Evolutionary conservation across 2,329 filamentous ascomycete genomes (phyloP).

Genomic region (Fusarium drepaniforme): DNA sequence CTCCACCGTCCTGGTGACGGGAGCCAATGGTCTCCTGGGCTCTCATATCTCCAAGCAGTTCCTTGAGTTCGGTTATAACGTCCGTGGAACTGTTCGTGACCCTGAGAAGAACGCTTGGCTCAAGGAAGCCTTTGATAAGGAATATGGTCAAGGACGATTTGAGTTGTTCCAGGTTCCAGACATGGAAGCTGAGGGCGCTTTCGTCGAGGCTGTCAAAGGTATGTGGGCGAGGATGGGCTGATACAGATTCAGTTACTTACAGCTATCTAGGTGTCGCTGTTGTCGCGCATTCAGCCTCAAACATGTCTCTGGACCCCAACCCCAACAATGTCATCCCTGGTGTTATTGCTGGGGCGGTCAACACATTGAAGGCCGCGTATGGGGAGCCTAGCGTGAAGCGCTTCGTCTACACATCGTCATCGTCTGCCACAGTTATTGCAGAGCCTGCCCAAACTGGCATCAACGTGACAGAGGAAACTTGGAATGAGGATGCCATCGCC

Average conservation of each 20-base stretch:
- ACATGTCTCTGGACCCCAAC: constrained; percentile 49
- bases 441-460: not conserved
- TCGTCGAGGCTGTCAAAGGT: constrained; percentile 46
- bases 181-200: constrained; percentile 44
- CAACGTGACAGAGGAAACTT: constrained; percentile 37
- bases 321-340: constrained; percentile 53
- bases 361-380: constrained; percentile 50
- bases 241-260: not conserved
- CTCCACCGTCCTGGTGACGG: constrained; percentile 56
- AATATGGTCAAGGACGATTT: constrained; percentile 50
- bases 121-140: constrained; percentile 43
- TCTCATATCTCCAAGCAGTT: constrained; percentile 55
- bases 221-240: not conserved
- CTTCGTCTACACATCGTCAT: constrained; percentile 47
- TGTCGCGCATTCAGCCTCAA: constrained; percentile 54
- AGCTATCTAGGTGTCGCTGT: constrained; percentile 36
- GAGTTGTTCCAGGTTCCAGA: constrained; percentile 51
- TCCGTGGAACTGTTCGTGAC: constrained; percentile 58
- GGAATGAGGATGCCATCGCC: constrained; percentile 49
- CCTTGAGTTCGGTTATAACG: constrained; percentile 54
- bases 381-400: constrained; percentile 51
- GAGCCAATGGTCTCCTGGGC: constrained; percentile 56
- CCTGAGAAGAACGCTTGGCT: constrained; percentile 49
- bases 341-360: constrained; percentile 43
- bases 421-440: not conserved